Percentiles rank a stretch among this genome's conserved stretches.
Evolutionary conservation across 2,329 filamentous ascomycete genomes (phyloP).

Genomic region (Apiospora arundinis): DNA sequence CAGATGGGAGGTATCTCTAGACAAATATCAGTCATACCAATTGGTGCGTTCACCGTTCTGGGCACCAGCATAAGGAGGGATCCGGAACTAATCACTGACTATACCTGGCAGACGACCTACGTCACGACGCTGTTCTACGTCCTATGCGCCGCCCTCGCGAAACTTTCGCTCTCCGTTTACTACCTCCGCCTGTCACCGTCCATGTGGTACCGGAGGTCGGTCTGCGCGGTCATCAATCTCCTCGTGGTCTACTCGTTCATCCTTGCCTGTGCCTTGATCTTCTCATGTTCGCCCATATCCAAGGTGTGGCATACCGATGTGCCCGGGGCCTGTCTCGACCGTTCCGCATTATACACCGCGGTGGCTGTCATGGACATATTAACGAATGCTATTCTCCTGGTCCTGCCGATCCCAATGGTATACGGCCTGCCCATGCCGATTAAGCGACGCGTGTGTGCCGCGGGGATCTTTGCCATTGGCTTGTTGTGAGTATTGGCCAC

Average conservation of each 20-base stretch:
- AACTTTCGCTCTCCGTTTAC: background rate
- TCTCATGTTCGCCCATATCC: background rate
- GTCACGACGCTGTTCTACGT: background rate
- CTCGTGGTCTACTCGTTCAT: background rate
- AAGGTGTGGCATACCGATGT: background rate
- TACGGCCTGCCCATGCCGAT: background rate
- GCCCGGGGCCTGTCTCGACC: background rate
- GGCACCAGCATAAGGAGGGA: background rate
- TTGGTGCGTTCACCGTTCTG: background rate
- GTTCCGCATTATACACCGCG: background rate
- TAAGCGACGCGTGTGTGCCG: background rate
- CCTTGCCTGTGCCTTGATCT: background rate
- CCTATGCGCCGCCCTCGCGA: background rate
- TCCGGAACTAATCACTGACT: background rate
- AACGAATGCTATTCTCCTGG: background rate
- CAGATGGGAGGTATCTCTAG: background rate
- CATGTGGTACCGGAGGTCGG: background rate
- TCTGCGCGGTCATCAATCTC: background rate
- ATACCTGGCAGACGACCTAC: background rate
- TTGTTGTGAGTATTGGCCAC: background rate
- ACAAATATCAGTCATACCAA: background rate
- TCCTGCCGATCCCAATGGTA: background rate
- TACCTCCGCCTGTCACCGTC: background rate
- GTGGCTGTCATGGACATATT: background rate
- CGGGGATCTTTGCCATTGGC: background rate